These are phyloP conservation scores for Aspergillus sp. DNA, from an alignment of 2,329 filamentous ascomycete genomes.

Conservation along the genomic window DNA sequence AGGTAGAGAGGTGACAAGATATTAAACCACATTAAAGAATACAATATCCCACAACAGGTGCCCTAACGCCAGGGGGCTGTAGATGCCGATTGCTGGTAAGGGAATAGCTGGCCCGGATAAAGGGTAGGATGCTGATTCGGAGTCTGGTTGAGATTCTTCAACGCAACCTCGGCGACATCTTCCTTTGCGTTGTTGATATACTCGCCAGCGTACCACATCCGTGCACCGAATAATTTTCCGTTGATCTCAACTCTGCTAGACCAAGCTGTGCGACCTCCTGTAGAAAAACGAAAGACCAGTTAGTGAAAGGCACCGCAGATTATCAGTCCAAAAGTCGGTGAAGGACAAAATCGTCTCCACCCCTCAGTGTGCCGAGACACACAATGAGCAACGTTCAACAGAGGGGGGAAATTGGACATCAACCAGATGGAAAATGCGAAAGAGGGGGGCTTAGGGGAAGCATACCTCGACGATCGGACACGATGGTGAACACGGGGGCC, in stretches of 20 bases:
- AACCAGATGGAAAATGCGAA: background rate
- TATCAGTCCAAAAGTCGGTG: conserved; percentile 35
- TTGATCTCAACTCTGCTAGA: conserved; percentile 75
- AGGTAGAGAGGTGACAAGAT: background rate
- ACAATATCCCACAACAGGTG: background rate
- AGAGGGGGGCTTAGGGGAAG: background rate
- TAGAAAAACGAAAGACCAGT: conserved; percentile 18
- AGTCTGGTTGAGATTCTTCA: conserved; percentile 30
- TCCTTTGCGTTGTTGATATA: conserved; percentile 85
- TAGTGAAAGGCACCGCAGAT: conserved; percentile 21
- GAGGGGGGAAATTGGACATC: conserved; percentile 12
- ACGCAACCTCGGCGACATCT: conserved; percentile 82
- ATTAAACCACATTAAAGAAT: conserved; percentile 1
- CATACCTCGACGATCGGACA: conserved; percentile 72
- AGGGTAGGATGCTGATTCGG: background rate
- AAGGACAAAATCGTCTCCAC: conserved; percentile 29
- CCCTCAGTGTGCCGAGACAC: conserved; percentile 21
- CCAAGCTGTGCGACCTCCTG: conserved; percentile 89
- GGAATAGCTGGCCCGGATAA: conserved; percentile 3
- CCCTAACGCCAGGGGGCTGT: background rate
- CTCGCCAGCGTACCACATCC: conserved; percentile 89
- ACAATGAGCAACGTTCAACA: conserved; percentile 12
- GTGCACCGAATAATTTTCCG: conserved; percentile 64
- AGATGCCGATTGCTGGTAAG: background rate
- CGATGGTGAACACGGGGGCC: conserved; percentile 65